phyloP scores from a whole-genome alignment of 2,329 filamentous ascomycete genomes.

The Penicillium sp. region DNA sequence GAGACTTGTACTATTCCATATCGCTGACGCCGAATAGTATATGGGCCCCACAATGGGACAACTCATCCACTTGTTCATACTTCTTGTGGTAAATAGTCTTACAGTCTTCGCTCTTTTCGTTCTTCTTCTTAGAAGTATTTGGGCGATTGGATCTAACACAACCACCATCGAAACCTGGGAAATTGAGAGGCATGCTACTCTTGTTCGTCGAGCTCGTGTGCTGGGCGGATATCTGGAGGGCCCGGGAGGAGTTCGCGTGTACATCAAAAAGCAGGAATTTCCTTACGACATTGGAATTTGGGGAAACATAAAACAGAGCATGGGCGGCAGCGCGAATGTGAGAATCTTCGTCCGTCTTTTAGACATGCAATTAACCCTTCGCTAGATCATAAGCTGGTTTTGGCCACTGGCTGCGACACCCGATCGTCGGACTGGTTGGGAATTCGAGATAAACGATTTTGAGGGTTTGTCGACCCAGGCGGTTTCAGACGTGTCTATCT shows the following conservation, averaged over 20 bases:
- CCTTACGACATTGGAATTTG: constrained; percentile 66
- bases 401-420: constrained; percentile 59
- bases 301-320: constrained; percentile 58
- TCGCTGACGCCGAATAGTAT: constrained; percentile 46
- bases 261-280: constrained; percentile 61
- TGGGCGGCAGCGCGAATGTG: constrained; percentile 55
- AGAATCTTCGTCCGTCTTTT: constrained; percentile 2
- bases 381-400: constrained; percentile 55
- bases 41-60: constrained; percentile 56
- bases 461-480: constrained; percentile 45
- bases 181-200: constrained; percentile 49
- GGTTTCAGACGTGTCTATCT: neutral
- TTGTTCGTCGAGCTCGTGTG: constrained; percentile 46
- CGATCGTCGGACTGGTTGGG: constrained; percentile 45
- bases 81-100: constrained; percentile 56
- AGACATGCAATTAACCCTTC: constrained; percentile 3
- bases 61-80: constrained; percentile 56
- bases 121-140: constrained; percentile 55
- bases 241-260: constrained; percentile 55
- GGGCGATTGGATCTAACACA: constrained; percentile 57
- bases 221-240: constrained; percentile 60
- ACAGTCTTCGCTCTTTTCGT: constrained; percentile 57
- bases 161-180: constrained; percentile 67
- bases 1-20: neutral
- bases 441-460: constrained; percentile 61